Evolutionary conservation across 108 stramenopile species (phyloP).

Genomic region (Cyclotella sp.): DNA sequence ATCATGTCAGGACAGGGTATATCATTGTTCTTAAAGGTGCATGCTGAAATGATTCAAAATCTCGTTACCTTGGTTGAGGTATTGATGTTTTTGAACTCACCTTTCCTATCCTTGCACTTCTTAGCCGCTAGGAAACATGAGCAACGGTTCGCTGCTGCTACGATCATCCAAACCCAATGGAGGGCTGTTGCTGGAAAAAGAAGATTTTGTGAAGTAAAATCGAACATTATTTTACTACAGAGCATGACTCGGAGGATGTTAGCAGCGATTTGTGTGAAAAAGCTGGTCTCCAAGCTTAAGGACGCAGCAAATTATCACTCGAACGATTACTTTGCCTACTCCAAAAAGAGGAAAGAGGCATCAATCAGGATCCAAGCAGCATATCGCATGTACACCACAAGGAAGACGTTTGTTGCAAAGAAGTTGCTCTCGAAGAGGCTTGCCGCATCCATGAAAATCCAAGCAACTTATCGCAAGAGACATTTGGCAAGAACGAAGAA

Average conservation of each 20-base stretch:
- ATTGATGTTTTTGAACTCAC: too few species aligned
- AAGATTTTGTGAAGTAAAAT: neutral
- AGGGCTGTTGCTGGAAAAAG: neutral
- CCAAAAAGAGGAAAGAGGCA: neutral
- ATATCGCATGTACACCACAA: neutral
- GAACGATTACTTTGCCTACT: neutral
- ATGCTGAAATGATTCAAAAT: neutral
- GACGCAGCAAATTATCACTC: constrained; percentile 7
- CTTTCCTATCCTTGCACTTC: neutral
- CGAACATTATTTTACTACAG: neutral
- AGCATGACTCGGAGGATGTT: neutral
- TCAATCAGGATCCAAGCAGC: neutral
- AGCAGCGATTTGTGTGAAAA: neutral
- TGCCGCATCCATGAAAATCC: neutral
- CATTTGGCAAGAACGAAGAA: neutral
- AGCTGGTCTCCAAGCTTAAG: neutral
- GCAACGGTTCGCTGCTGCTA: neutral
- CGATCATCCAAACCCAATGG: constrained; percentile 6
- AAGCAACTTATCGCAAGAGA: neutral
- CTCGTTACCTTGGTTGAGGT: neutral
- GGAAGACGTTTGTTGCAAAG: neutral
- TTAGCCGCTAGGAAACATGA: neutral
- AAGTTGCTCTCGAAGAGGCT: neutral
- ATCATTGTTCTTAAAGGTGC: neutral
- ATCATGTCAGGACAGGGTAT: neutral